These are phyloP conservation scores for Metschnikowia henanensis DNA, from an alignment of 805 yeast genomes.

Conservation along the genomic window DNA sequence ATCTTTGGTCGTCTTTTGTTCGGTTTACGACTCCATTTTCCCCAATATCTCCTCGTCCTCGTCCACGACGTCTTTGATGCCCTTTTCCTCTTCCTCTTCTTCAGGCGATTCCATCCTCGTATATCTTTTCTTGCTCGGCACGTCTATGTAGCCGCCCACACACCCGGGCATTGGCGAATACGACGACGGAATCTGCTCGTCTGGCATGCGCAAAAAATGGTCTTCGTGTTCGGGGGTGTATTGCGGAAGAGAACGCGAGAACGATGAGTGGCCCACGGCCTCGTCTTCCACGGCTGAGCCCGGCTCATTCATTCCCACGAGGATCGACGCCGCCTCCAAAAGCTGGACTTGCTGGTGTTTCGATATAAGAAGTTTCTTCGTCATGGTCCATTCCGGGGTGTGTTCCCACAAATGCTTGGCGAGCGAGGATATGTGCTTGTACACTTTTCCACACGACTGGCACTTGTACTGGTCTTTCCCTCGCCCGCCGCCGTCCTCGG, in stretches of 20 bases:
- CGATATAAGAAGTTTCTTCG: conserved; percentile 76
- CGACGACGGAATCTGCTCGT: conserved; percentile 22
- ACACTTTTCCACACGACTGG: conserved; percentile 91
- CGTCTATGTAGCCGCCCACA: conserved; percentile 23
- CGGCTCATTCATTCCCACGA: conserved; percentile 68
- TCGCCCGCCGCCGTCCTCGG: conserved; percentile 86
- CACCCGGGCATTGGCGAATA: conserved; percentile 23
- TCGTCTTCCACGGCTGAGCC: conserved; percentile 13
- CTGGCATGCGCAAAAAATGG: conserved; percentile 49
- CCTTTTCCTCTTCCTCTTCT: conserved; percentile 14
- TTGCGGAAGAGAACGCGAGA: conserved; percentile 27
- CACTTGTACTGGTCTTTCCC: conserved; percentile 82
- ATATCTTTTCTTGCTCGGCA: conserved; percentile 14
- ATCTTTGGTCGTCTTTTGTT: too few relatives aligned
- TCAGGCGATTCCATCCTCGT: conserved; percentile 11
- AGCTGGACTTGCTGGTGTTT: conserved; percentile 88
- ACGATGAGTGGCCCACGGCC: conserved; percentile 8
- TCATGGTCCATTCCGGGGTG: conserved; percentile 91
- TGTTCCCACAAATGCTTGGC: conserved; percentile 94
- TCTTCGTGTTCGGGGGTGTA: conserved; percentile 16
- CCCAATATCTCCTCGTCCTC: conserved; percentile 21
- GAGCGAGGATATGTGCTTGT: conserved; percentile 83
- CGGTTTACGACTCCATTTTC: conserved; percentile 19
- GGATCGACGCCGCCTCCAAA: conserved; percentile 73
- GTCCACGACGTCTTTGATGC: conserved; percentile 6